Evolutionary conservation across 495 filamentous ascomycete species (phyloP).

Genomic region (Penicillium herquei): DNA sequence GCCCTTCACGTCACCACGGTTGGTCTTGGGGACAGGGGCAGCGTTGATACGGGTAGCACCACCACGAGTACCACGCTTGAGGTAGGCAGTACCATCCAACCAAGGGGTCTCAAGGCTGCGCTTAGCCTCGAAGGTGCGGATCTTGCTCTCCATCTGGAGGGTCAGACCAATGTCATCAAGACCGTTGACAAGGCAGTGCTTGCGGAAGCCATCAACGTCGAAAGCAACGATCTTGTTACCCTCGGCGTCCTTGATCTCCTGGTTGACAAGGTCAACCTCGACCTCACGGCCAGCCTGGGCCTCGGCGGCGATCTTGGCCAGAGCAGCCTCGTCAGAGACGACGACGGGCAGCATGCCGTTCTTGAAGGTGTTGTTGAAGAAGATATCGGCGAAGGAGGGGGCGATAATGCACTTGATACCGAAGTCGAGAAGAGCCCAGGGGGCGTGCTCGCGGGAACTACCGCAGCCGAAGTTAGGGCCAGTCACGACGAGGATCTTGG

Average conservation of each 20-base stretch:
- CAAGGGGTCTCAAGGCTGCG: constrained; percentile 80
- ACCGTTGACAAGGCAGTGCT: constrained; percentile 92
- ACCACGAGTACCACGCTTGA: constrained; percentile 62
- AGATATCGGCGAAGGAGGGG: constrained; percentile 92
- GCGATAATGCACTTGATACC: constrained; percentile 94
- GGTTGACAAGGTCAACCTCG: constrained; percentile 86
- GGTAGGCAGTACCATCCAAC: constrained; percentile 86
- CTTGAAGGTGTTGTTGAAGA: constrained; percentile 99
- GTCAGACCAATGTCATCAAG: constrained; percentile 96
- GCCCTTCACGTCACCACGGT: constrained; percentile 77
- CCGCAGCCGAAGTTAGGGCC: constrained; percentile 96
- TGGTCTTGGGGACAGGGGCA: constrained; percentile 83
- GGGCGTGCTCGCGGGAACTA: constrained; percentile 90
- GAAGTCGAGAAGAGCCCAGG: constrained; percentile 96
- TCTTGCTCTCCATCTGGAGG: constrained; percentile 88
- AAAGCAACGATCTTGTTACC: constrained; percentile 74
- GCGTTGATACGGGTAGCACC: constrained; percentile 72
- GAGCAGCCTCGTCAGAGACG: constrained; percentile 63
- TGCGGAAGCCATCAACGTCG: constrained; percentile 86
- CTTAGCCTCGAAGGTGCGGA: constrained; percentile 75
- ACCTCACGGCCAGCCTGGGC: constrained; percentile 81
- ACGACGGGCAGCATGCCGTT: constrained; percentile 95
- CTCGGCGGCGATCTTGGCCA: constrained; percentile 74
- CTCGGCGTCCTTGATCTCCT: constrained; percentile 72
- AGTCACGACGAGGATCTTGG: constrained; percentile 92